Conservation (phyloP, 495 filamentous ascomycete species). For the Penicillium daleae region DNA sequence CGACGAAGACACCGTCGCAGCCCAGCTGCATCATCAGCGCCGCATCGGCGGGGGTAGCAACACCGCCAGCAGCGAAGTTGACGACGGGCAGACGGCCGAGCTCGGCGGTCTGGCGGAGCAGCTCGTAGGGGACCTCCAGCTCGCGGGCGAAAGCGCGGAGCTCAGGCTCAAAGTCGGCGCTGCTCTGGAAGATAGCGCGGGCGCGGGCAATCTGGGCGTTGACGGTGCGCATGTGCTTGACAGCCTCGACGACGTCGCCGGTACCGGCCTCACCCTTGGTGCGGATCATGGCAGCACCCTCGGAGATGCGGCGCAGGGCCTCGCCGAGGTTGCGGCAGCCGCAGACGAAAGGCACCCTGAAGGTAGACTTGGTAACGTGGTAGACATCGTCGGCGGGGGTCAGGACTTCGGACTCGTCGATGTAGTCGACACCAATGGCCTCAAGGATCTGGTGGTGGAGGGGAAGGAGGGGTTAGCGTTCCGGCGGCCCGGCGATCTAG, state of each 20-base stretch:
- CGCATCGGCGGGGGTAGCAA: conserved; percentile 95
- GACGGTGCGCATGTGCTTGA: conserved; percentile 93
- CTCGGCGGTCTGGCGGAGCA: conserved; percentile 85
- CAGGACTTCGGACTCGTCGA: conserved; percentile 96
- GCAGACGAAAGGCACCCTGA: conserved; percentile 91
- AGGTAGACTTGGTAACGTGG: conserved; percentile 89
- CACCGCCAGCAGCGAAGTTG: conserved; percentile 97
- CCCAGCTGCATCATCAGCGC: conserved; percentile 99
- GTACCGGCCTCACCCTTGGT: conserved; percentile 98
- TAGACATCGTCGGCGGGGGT: conserved; percentile 89
- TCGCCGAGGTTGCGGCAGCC: conserved; percentile 95
- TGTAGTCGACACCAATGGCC: conserved; percentile 93
- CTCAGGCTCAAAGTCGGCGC: conserved; percentile 71
- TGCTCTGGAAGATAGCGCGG: conserved; percentile 58
- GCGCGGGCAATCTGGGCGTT: conserved; percentile 81
- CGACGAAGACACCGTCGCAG: conserved; percentile 97
- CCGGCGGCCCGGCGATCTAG: neutral
- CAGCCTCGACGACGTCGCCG: conserved; percentile 97
- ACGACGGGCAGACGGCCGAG: conserved; percentile 90
- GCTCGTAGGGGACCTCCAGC: conserved; percentile 70
- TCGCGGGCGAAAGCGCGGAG: conserved; percentile 80
- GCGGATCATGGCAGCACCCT: conserved; percentile 98
- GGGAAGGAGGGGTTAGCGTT: conserved; percentile 9
- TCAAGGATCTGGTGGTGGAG: conserved; percentile 75
- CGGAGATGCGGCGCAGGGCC: conserved; percentile 86